Conservation (phyloP, 768 basidiomycete species). For the Tubosaeta sp. region DNA sequence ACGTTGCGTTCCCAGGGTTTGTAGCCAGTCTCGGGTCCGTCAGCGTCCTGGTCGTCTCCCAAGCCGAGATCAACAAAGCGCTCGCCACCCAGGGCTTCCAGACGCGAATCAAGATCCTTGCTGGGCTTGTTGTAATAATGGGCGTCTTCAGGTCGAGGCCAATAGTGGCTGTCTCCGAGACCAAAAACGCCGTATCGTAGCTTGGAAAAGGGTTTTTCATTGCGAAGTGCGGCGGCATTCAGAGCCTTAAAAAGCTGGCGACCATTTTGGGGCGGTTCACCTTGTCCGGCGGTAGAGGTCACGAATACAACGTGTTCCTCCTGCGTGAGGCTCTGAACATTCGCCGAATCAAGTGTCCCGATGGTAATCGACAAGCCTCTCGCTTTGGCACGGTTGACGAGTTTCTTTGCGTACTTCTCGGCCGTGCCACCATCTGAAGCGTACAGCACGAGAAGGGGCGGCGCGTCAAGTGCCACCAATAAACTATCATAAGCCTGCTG, state of each 20-base stretch:
- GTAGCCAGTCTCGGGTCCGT: conserved; percentile 95
- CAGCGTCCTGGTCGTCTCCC: conserved; percentile 96
- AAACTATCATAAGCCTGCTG: conserved; percentile 82
- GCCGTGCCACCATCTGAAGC: conserved; percentile 93
- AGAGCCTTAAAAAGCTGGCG: conserved; percentile 84
- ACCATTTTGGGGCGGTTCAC: conserved; percentile 96
- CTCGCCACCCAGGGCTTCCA: conserved; percentile 76
- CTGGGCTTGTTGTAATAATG: conserved; percentile 97
- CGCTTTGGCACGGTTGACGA: conserved; percentile 76
- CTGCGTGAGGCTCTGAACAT: conserved; percentile 66
- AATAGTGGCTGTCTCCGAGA: conserved; percentile 98
- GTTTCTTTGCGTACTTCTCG: conserved; percentile 93
- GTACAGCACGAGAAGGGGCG: conserved; percentile 85
- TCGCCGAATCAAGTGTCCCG: conserved; percentile 75
- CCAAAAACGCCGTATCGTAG: conserved; percentile 83
- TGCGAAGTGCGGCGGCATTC: conserved; percentile 51
- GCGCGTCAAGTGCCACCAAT: conserved; percentile 79
- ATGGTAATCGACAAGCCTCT: conserved; percentile 77
- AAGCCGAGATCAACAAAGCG: conserved; percentile 74
- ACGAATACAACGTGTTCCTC: conserved; percentile 80
- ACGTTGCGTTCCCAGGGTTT: conserved; percentile 89
- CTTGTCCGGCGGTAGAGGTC: conserved; percentile 93
- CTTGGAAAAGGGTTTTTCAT: conserved; percentile 54
- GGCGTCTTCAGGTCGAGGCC: conserved; percentile 95
- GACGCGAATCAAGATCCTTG: conserved; percentile 80